These are phyloP conservation scores for Styphnolobium japonicum DNA, from an alignment of 306 rosid species.

Conservation along the genomic window DNA sequence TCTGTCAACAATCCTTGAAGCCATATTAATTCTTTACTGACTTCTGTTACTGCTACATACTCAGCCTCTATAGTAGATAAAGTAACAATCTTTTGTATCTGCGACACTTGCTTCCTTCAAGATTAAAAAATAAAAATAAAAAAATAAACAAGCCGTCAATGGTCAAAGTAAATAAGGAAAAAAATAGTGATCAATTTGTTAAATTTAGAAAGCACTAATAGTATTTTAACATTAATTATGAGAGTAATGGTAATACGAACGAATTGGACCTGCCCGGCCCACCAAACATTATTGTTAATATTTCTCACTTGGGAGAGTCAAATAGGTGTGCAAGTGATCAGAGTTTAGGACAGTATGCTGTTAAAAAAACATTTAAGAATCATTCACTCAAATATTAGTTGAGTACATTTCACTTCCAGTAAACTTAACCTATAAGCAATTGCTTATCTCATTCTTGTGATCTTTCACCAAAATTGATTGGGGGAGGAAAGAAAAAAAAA, in stretches of 20 bases:
- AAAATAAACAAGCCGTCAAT: background rate
- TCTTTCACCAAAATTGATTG: background rate
- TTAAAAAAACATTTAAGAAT: too few species aligned
- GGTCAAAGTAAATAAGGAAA: background rate
- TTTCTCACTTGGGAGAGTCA: background rate
- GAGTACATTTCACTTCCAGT: background rate
- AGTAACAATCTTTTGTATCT: too few species aligned
- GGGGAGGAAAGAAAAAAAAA: background rate
- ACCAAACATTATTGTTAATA: background rate
- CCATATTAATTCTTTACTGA: too few species aligned
- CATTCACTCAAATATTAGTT: background rate
- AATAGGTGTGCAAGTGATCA: background rate
- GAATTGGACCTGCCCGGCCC: background rate
- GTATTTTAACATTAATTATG: background rate
- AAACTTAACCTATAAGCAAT: background rate
- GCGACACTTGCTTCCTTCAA: conserved; percentile 58
- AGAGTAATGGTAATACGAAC: background rate
- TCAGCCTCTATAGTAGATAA: too few species aligned
- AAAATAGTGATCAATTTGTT: background rate
- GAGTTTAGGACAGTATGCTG: background rate
- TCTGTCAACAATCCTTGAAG: too few species aligned
- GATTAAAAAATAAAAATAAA: background rate
- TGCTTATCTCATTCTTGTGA: background rate
- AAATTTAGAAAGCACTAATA: background rate
- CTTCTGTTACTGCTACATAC: too few species aligned